Base-by-base conservation (phyloP, 768 basidiomycete genomes). In the Goffeauzyma gilvescens region DNA sequence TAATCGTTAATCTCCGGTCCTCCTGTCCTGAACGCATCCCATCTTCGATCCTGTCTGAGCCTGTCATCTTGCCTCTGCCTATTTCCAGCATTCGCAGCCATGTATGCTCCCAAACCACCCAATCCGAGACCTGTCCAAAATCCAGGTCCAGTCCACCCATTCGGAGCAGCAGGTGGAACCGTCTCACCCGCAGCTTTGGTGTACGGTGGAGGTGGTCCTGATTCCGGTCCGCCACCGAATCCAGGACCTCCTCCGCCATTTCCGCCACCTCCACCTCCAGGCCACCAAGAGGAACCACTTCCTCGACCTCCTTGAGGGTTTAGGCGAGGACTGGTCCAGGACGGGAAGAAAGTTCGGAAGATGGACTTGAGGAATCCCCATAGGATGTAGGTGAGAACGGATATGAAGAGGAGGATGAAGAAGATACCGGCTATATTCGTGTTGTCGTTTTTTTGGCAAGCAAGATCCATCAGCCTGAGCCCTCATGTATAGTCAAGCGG, bases 91-190 rank as follows among this genome's bases (percentile, higher is more conserved):
- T 32, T 24, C 32, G 45, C 45, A 18, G 50, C 52, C 18, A 63
- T 25, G 38, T 62, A 60, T 21, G 75, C 72, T 2, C 76, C 79
- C 2, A 80, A 59, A 20, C 77, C 78, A 6, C 83, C 87, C 1
- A 79, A 54, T 1, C 74, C 72, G 6, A 81, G 74, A 3, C 86
- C 86, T 1, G 80, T 78, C 80, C 78, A 87, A 59, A 90, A 87
- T 3, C 84, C 84, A 9, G 80, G 78, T 4, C 53, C 42, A 8
- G 45, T 37, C 20, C 41, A 57, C 41, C 38, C 65, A 66, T 14
- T 71, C 69, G 50, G 79, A 76, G 0, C 78, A 75, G 17, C 79
- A 76, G 0, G 71, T 69, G 2, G 69, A 71, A 20, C 70, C 59
- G 23, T 64, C 59, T 28, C 23, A 17, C 38, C 24, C 26, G 50